Base-by-base conservation (phyloP, 2,329 filamentous ascomycete species). In the Epichloe brachyelytri region DNA sequence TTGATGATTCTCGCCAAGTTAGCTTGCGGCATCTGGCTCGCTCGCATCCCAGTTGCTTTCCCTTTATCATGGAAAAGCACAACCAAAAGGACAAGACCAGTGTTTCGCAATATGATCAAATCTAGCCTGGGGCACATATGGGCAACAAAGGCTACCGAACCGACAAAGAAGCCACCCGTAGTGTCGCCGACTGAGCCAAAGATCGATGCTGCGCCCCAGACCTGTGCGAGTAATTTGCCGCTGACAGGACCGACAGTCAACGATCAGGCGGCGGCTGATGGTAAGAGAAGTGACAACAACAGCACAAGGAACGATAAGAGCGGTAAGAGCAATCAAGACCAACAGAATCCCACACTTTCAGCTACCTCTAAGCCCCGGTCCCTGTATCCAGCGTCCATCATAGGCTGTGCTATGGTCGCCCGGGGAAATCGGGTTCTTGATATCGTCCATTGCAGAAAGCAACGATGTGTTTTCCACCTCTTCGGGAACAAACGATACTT, bases 361-460 rank as follows among this genome's bases (percentile, higher is more conserved):
- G 53, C 48, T 2, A 60, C 67, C 5, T 59, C 67, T 0, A 79
- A 76, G 46, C 77, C 80, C 0, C 64, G 75, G 3, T 88, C 83
- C 0, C 67, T 86, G 1, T 83, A 88, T 54, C 84, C 85, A 0
- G 75, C 80, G 0, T 71, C 76, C 0, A 80, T 90, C 3, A 66
- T 90, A 0, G 82, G 82, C 0, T 70, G 76, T 17, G 74, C 71
- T 3, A 91, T 91, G 86, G 77, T 85, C 0, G 80, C 86, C 0
- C 74, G 86, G n/a, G 86, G 86, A 93, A 62, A 87, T 91, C 36
- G 85, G 86, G 0, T 88, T 88, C 54, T 64, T 91, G 43, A 87
- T 93, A 54, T 81, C 82, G 1, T 79, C 82, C 0, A 64, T 89
- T 0, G 83, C 83, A 0, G 75, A 86, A 58, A 73, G 68, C 44